Evolutionary conservation across 441 rosid genomes (phyloP).

Genomic region (Aquilaria agallochum): DNA sequence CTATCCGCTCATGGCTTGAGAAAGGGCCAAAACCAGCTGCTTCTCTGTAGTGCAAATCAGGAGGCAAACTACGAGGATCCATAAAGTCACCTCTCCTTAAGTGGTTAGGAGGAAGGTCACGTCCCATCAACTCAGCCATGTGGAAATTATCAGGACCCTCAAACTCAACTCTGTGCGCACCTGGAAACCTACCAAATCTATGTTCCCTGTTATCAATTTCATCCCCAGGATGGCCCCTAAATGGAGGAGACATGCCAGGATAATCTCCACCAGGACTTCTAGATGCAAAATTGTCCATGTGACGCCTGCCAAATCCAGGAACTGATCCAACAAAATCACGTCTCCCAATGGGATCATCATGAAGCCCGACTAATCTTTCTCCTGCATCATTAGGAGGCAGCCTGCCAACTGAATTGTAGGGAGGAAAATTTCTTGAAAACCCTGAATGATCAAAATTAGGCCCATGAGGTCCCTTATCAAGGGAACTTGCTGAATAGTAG

Average conservation of each 20-base stretch:
- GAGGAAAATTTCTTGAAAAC: slow-evolving; percentile 45
- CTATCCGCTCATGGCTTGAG: slow-evolving; percentile 38
- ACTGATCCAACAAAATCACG: slow-evolving; percentile 38
- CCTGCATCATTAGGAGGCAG: slow-evolving; percentile 23
- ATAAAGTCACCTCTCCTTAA: slow-evolving; percentile 47
- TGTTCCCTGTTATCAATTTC: slow-evolving; percentile 42
- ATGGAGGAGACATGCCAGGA: slow-evolving; percentile 33
- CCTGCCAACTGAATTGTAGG: slow-evolving; percentile 11
- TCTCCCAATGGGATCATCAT: slow-evolving; percentile 32
- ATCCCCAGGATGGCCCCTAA: slow-evolving; percentile 36
- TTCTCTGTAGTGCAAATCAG: slow-evolving; percentile 37
- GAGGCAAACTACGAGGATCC: slow-evolving; percentile 37
- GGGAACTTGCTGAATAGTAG: slow-evolving; percentile 33
- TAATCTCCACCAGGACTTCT: slow-evolving; percentile 61
- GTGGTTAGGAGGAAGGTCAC: slow-evolving; percentile 41
- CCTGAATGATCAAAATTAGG: slow-evolving; percentile 28
- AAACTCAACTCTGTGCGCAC: slow-evolving; percentile 43
- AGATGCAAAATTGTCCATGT: slow-evolving; percentile 37
- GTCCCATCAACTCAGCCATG: slow-evolving; percentile 28
- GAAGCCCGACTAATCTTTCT: slow-evolving; percentile 41
- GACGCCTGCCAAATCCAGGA: slow-evolving; percentile 37
- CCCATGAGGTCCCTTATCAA: slow-evolving; percentile 37
- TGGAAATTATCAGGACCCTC: slow-evolving; percentile 43
- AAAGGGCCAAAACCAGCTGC: slow-evolving; percentile 40
- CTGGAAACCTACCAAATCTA: slow-evolving; percentile 46